phyloP scores from a whole-genome alignment of 805 yeast genomes.

The Teunomyces lycoperdinae region DNA sequence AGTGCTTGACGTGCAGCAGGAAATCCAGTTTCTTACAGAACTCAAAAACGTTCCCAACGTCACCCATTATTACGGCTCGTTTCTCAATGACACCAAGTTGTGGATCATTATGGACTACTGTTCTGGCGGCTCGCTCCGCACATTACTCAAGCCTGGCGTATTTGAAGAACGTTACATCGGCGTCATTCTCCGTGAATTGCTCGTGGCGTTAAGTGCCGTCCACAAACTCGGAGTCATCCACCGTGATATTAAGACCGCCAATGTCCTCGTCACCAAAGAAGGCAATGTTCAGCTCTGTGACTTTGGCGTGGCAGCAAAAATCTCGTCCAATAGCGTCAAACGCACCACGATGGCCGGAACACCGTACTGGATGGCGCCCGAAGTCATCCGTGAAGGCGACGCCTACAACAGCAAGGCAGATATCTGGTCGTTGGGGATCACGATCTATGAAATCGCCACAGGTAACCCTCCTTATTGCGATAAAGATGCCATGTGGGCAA shows the following conservation, averaged over 20 bases:
- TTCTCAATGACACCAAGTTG: conserved; percentile 79
- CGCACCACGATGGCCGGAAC: conserved; percentile 95
- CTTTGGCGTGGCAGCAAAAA: conserved; percentile 96
- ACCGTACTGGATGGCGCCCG: conserved; percentile 99
- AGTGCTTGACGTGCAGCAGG: conserved; percentile 90
- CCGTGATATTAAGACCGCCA: conserved; percentile 95
- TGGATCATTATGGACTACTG: conserved; percentile 99
- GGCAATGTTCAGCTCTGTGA: conserved; percentile 93
- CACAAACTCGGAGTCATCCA: conserved; percentile 92
- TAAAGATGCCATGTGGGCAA: conserved; percentile 90
- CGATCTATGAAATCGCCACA: conserved; percentile 90
- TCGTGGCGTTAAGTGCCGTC: conserved; percentile 73
- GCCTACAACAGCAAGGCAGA: conserved; percentile 89
- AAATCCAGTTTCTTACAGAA: conserved; percentile 80
- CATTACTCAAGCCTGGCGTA: conserved; percentile 80
- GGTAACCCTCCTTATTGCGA: conserved; percentile 98
- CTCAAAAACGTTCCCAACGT: conserved; percentile 86
- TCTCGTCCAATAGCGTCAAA: conserved; percentile 69
- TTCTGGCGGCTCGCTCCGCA: conserved; percentile 92
- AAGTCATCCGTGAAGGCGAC: conserved; percentile 89
- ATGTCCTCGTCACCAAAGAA: conserved; percentile 81
- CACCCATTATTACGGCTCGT: conserved; percentile 88
- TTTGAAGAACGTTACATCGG: conserved; percentile 82
- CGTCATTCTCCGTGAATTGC: conserved; percentile 79
- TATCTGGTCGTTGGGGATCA: conserved; percentile 96